phyloP scores from a whole-genome alignment of 805 yeast genomes.

The Lachancea meyersii region DNA sequence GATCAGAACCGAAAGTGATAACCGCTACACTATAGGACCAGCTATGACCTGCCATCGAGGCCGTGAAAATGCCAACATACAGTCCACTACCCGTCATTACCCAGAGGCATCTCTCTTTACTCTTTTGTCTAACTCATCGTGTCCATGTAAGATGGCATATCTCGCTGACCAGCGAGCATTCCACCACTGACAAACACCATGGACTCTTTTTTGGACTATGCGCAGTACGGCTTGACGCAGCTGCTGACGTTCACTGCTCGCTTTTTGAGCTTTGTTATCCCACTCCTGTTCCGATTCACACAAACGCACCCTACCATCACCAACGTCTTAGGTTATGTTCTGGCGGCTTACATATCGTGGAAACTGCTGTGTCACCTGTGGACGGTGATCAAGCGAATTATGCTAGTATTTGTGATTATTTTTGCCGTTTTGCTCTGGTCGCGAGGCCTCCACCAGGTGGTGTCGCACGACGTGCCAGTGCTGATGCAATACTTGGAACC shows the following conservation, averaged over 20 bases:
- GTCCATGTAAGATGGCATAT: too few species aligned
- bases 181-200: background rate
- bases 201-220: background rate
- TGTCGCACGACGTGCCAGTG: conserved; percentile 6
- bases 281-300: conserved; percentile 20
- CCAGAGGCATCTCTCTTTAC: too few species aligned
- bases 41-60: background rate
- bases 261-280: conserved; percentile 9
- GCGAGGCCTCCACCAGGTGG: conserved; percentile 25
- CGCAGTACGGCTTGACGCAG: background rate
- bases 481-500: conserved; percentile 1
- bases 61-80: background rate
- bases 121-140: too few species aligned
- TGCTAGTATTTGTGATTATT: conserved; percentile 16
- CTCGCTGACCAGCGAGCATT: too few species aligned
- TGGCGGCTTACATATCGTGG: conserved; percentile 23
- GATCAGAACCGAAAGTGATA: conserved; percentile 57
- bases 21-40: conserved; percentile 50
- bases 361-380: conserved; percentile 29
- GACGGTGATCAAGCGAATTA: conserved; percentile 23
- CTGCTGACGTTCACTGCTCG: background rate
- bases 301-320: conserved; percentile 31
- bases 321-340: conserved; percentile 14
- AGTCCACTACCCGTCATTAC: background rate
- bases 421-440: conserved; percentile 27